These are phyloP conservation scores for Solanum verrucosum DNA, from an alignment of 257 asterid species.

Conservation along the genomic window DNA sequence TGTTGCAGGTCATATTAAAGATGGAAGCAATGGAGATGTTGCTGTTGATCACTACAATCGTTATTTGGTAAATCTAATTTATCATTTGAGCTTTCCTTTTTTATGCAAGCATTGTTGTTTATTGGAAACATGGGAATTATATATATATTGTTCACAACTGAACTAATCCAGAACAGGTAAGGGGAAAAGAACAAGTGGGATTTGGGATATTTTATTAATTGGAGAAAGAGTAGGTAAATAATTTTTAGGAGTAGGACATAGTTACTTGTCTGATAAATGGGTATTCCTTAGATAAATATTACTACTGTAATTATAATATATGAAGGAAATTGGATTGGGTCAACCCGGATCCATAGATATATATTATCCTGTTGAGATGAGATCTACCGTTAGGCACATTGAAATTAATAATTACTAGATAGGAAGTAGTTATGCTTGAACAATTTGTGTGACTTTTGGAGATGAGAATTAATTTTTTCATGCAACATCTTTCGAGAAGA, in stretches of 20 bases:
- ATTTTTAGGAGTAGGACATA: neutral
- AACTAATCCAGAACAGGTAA: no score
- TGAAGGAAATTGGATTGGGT: no score
- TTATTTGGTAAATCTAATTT: slow-evolving; percentile 19
- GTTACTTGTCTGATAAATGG: neutral
- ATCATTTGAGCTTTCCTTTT: neutral
- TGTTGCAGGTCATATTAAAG: slow-evolving; percentile 26
- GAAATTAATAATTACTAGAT: neutral
- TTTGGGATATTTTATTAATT: no score
- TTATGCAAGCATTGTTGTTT: neutral
- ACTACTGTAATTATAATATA: no score
- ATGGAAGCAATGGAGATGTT: slow-evolving; percentile 41
- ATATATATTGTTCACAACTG: no score
- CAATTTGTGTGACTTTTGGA: neutral
- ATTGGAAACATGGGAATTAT: no score
- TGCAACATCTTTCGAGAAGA: neutral
- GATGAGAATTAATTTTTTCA: neutral
- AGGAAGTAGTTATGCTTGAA: neutral
- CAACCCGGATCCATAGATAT: no score
- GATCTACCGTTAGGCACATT: neutral
- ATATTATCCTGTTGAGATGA: neutral
- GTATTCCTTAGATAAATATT: no score
- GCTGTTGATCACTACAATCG: slow-evolving; percentile 49
- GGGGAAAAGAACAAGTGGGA: no score
- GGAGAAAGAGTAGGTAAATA: neutral